phyloP scores from a whole-genome alignment of 441 rosid genomes.

The Aquilaria agallochum region DNA sequence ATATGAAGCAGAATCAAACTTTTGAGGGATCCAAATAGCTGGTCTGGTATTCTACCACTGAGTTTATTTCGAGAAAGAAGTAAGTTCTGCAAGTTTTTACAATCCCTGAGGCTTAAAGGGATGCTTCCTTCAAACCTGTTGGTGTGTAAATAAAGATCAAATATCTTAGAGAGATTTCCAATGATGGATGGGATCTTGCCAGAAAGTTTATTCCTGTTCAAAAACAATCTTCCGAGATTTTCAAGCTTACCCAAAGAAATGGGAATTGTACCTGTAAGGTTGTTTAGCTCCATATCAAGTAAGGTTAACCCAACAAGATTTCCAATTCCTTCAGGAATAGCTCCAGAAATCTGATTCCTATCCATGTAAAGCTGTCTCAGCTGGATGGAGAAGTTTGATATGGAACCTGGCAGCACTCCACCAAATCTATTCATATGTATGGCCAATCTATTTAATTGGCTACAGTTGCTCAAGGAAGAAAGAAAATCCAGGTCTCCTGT shows the following conservation, averaged over 20 bases:
- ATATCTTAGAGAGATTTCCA: conserved; percentile 14
- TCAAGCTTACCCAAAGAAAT: conserved; percentile 11
- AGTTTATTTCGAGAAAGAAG: conserved; percentile 4
- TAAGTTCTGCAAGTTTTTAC: conserved; percentile 4
- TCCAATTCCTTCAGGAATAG: conserved; percentile 10
- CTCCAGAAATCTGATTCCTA: conserved; percentile 4
- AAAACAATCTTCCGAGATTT: not conserved
- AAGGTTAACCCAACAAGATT: not conserved
- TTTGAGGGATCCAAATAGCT: conserved; percentile 1
- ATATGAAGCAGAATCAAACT: not conserved
- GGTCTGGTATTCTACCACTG: conserved; percentile 5
- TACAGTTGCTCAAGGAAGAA: conserved; percentile 18
- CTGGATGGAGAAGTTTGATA: conserved; percentile 17
- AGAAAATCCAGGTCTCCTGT: conserved; percentile 12
- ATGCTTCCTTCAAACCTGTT: conserved; percentile 11
- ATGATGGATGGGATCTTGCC: conserved; percentile 10
- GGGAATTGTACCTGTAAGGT: conserved; percentile 16
- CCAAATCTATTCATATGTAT: conserved; percentile 8
- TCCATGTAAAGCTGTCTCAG: not conserved
- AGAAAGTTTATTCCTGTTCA: conserved; percentile 4
- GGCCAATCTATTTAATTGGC: not conserved
- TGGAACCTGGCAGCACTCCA: conserved; percentile 9
- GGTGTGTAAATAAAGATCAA: conserved; percentile 12
- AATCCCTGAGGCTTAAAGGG: conserved; percentile 15
- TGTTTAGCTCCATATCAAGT: not conserved